Evolutionary conservation across 2,329 filamentous ascomycete genomes (phyloP).

Genomic region (Cryphonectria carpinicola): DNA sequence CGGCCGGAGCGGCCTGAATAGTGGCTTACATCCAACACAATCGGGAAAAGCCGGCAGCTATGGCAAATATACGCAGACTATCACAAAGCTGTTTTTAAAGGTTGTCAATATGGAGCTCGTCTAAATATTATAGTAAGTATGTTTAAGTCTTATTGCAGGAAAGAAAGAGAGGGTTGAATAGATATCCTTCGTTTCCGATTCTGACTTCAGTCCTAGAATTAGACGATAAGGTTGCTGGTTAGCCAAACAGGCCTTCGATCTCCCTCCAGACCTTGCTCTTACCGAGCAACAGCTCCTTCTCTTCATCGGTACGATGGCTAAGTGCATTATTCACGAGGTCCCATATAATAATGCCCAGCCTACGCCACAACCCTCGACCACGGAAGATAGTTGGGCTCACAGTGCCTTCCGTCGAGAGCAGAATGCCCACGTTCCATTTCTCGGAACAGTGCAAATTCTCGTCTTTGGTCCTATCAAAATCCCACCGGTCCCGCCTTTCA

Average conservation of each 20-base stretch:
- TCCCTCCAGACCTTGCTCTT: neutral
- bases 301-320: conserved; percentile 1
- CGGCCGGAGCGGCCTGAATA: neutral
- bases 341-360: neutral
- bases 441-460: conserved; percentile 1
- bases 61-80: neutral
- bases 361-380: neutral
- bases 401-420: neutral
- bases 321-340: neutral
- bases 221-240: neutral
- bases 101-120: neutral
- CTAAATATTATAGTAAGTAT: neutral
- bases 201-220: too few relatives aligned
- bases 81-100: neutral
- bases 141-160: neutral
- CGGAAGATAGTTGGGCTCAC: neutral
- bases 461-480: neutral
- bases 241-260: neutral
- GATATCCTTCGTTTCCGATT: neutral
- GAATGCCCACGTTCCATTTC: conserved; percentile 2
- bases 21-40: neutral
- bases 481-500: conserved; percentile 5
- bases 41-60: neutral
- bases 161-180: neutral
- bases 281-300: conserved; percentile 1